Conservation (phyloP, 225 moss, liverwort and hornwort species). For the Sphagnum contortum region DNA sequence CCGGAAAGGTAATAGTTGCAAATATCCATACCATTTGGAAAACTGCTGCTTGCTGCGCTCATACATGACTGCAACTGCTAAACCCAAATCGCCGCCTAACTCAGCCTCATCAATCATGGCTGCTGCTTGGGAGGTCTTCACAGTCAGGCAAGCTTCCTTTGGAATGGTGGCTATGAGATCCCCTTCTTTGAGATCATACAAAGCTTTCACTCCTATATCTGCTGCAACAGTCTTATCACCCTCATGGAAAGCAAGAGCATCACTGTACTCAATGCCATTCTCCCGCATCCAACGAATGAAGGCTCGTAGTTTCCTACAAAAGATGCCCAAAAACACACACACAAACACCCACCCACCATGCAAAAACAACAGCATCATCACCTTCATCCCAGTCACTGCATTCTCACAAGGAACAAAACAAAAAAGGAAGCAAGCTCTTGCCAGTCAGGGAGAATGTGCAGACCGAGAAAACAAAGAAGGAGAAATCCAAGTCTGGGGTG, state of each 20-base stretch:
- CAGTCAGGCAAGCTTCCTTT: slow-evolving; percentile 69
- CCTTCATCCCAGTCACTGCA: no score
- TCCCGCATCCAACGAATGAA: slow-evolving; percentile 75
- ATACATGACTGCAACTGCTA: slow-evolving; percentile 74
- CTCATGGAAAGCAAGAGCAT: slow-evolving; percentile 42
- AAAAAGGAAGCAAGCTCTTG: no score
- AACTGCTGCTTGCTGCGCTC: slow-evolving; percentile 54
- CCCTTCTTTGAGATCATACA: slow-evolving; percentile 31
- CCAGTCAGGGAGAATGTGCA: no score
- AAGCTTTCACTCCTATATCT: slow-evolving; percentile 70
- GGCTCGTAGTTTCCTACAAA: slow-evolving; percentile 41
- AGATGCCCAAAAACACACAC: no score
- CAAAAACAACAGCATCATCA: no score
- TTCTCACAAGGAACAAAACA: no score
- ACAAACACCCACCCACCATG: no score
- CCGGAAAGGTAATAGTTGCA: slow-evolving; percentile 50
- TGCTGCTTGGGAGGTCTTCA: slow-evolving; percentile 40
- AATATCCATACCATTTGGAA: slow-evolving; percentile 69
- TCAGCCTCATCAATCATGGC: slow-evolving; percentile 47
- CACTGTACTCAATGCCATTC: slow-evolving; percentile 48
- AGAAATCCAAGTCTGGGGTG: no score
- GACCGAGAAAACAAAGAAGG: no score
- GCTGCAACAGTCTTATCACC: slow-evolving; percentile 38
- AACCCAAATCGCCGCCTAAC: slow-evolving; percentile 55
- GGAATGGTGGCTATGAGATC: slow-evolving; percentile 78